phyloP scores from a whole-genome alignment of 805 yeast species.

The Sugiyamaella marilandica region DNA sequence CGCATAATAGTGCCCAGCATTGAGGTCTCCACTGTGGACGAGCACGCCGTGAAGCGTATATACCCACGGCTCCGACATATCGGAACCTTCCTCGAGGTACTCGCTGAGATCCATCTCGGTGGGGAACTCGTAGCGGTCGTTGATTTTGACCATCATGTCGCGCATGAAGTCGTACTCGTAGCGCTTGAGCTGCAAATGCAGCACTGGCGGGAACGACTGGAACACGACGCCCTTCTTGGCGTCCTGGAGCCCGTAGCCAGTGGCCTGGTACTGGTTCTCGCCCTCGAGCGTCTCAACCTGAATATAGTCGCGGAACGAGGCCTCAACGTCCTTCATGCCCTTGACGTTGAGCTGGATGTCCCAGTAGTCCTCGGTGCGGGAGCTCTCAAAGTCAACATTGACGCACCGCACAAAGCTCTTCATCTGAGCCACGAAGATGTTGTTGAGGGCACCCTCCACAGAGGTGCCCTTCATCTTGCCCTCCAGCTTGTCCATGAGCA shows the following conservation, averaged over 20 bases:
- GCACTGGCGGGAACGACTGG: constrained; percentile 83
- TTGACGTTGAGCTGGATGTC: constrained; percentile 94
- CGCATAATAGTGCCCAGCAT: constrained; percentile 95
- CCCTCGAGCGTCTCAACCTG: constrained; percentile 88
- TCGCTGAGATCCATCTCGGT: constrained; percentile 75
- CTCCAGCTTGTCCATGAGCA: constrained; percentile 91
- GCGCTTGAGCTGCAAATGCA: constrained; percentile 88
- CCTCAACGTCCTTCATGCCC: constrained; percentile 63
- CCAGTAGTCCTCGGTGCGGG: constrained; percentile 94
- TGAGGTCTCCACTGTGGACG: constrained; percentile 93
- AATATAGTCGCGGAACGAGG: constrained; percentile 79
- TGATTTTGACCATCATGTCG: constrained; percentile 83
- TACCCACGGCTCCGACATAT: constrained; percentile 54
- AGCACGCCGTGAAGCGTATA: constrained; percentile 89
- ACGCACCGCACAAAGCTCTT: constrained; percentile 89
- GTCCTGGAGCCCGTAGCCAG: constrained; percentile 84
- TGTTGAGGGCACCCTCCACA: constrained; percentile 69
- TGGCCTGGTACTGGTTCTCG: constrained; percentile 93
- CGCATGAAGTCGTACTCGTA: constrained; percentile 91
- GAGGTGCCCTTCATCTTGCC: constrained; percentile 83
- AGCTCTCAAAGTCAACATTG: constrained; percentile 87
- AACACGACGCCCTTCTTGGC: constrained; percentile 96
- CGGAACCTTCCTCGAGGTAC: constrained; percentile 56
- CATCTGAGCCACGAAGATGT: constrained; percentile 94
- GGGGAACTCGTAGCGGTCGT: constrained; percentile 88